Percentiles rank a stretch among this genome's conserved stretches.
Evolutionary conservation across 139 green algal species (phyloP).

Genomic region (Chlorella ohadii): DNA sequence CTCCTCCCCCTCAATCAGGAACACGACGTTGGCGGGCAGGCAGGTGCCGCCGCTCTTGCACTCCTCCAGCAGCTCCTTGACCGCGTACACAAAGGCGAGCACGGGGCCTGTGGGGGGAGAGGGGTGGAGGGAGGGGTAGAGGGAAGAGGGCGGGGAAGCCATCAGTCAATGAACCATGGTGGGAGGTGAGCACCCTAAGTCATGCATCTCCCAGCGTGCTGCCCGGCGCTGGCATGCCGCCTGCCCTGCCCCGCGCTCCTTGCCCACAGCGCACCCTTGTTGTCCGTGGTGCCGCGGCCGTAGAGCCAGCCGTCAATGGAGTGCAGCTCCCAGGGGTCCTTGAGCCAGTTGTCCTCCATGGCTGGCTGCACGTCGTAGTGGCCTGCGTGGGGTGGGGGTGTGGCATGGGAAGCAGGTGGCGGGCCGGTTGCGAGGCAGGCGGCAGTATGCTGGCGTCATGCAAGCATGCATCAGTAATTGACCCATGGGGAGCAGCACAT

Average conservation of each 20-base stretch:
- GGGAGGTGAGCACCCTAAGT: too few relatives aligned
- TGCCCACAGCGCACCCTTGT: conserved; percentile 74
- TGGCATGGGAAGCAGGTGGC: not conserved
- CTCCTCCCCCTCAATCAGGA: conserved; percentile 95
- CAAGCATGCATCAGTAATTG: too few relatives aligned
- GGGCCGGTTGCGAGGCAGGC: not conserved
- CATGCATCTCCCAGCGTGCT: too few relatives aligned
- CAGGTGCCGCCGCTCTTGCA: conserved; percentile 31
- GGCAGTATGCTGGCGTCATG: not conserved
- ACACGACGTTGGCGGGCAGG: conserved; percentile 91
- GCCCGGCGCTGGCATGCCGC: too few relatives aligned
- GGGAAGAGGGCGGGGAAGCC: too few relatives aligned
- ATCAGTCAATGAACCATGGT: too few relatives aligned
- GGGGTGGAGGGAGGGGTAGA: not conserved
- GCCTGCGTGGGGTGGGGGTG: conserved; percentile 18
- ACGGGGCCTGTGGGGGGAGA: conserved; percentile 71
- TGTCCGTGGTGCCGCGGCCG: conserved; percentile 89
- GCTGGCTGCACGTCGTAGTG: conserved; percentile 93
- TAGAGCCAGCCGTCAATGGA: conserved; percentile 92
- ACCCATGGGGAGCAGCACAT: too few relatives aligned
- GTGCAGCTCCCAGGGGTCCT: conserved; percentile 87
- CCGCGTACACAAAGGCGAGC: conserved; percentile 91
- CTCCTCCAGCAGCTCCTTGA: conserved; percentile 86
- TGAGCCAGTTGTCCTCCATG: conserved; percentile 85
- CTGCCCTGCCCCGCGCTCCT: too few relatives aligned